Evolutionary conservation across 1,139 yeast genomes (phyloP).

Genomic region (Saccharomycopsis hybrid): DNA sequence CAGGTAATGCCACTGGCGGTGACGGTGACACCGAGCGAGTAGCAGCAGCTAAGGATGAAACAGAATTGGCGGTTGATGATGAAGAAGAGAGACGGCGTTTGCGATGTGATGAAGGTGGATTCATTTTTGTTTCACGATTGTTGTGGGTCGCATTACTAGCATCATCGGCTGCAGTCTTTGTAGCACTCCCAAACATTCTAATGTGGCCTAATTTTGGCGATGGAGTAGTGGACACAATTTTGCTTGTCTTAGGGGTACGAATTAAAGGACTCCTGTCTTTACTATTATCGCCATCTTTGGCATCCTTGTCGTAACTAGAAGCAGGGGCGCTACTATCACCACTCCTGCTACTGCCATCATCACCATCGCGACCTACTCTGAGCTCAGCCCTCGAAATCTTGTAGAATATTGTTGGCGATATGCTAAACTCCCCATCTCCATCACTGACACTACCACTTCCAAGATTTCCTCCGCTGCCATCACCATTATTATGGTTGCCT

Average conservation of each 20-base stretch:
- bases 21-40: slow-evolving; percentile 26
- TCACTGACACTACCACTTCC: neutral
- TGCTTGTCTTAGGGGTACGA: slow-evolving; percentile 17
- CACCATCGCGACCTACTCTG: too few relatives aligned
- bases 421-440: slow-evolving; percentile 23
- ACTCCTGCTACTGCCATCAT: neutral
- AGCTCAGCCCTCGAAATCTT: slow-evolving; percentile 43
- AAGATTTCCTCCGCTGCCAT: neutral
- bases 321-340: neutral
- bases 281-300: neutral
- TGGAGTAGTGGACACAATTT: slow-evolving; percentile 18
- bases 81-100: slow-evolving; percentile 19
- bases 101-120: slow-evolving; percentile 6
- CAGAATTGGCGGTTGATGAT: too few relatives aligned
- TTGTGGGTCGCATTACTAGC: slow-evolving; percentile 11
- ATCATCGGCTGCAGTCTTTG: neutral
- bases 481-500: slow-evolving; percentile 31
- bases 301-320: neutral
- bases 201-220: slow-evolving; percentile 24
- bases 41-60: too few relatives aligned
- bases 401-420: slow-evolving; percentile 36
- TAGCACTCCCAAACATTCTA: slow-evolving; percentile 21
- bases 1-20: slow-evolving; percentile 34
- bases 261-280: slow-evolving; percentile 9
- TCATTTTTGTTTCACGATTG: slow-evolving; percentile 10